Base-by-base conservation (phyloP, 2,329 filamentous ascomycete species). In the Pleochaeta shiraiana region DNA sequence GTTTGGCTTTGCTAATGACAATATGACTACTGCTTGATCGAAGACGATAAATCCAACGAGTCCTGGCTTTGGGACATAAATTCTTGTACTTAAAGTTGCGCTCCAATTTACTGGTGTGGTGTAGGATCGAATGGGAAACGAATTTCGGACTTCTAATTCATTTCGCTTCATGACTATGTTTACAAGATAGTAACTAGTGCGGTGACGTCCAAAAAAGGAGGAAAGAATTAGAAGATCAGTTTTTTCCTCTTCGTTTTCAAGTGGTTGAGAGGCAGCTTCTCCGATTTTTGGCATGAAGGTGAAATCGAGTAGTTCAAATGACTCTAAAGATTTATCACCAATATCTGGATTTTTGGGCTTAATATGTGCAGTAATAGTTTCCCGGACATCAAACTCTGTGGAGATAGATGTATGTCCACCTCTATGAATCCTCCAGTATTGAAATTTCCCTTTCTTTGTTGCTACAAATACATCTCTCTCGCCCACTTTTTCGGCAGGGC, bases 341-440 rank as follows among this genome's bases (percentile, higher is more conserved):
- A 77, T 74, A 55, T 77, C 73, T 0, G 79, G 76, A 55, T 81
- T 79, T 12, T 79, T 75, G 45, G 80, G 76, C 64, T 81, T 80
- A 21, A 95, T 76, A 34, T 84, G 82, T 1, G 78, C 74, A 19
- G 85, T 72, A 39, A 96, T 79, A 3, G 80, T 75, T 26, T 84
- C 82, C 64, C 84, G 82, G 65, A 84, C 78, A 72, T 95, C 87
- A 26, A 85, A 78, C 67, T 92, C 88, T 30, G 81, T 81, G 59
- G 87, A 81, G 60, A 89, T 79, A 53, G 87, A 83, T 71, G 90
- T 85, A 68, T 91, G 88, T 37, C 91, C 91, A 66, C 88, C 88
- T 73, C 92, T 89, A 71, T 92, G 90, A 53, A 96, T 80, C 71
- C 87, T 88, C 93, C 93, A 98, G 7, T 86, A 81, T 70, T 95